Evolutionary conservation across 2,329 filamentous ascomycete species (phyloP).

Genomic region (Fusarium zealandicum): DNA sequence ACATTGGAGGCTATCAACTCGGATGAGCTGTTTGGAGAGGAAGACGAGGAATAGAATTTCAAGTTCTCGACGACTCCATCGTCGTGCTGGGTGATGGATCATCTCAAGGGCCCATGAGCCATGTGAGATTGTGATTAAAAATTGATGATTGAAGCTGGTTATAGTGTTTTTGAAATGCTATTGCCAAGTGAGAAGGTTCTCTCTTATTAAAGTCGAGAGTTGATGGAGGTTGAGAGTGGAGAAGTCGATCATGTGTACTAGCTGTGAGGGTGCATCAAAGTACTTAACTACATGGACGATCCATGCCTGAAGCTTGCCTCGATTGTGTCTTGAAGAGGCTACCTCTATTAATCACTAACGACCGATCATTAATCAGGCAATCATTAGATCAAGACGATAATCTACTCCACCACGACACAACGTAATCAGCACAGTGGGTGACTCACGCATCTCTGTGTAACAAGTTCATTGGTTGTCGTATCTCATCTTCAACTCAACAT

Average conservation of each 20-base stretch:
- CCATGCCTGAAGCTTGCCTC: neutral
- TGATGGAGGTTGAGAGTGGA: neutral
- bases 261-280: too few relatives aligned
- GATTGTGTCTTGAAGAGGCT: neutral
- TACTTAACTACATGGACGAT: too few relatives aligned
- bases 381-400: too few relatives aligned
- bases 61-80: slow-evolving; percentile 47
- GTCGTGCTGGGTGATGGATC: slow-evolving; percentile 44
- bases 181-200: neutral
- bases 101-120: neutral
- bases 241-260: neutral
- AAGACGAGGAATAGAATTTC: slow-evolving; percentile 36
- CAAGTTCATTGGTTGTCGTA: neutral
- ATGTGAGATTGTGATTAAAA: neutral
- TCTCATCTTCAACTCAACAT: neutral
- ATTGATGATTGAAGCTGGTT: neutral
- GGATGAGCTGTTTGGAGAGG: slow-evolving; percentile 42
- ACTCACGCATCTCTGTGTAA: neutral
- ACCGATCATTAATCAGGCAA: too few relatives aligned
- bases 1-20: slow-evolving; percentile 51
- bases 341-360: neutral
- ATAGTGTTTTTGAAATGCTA: neutral
- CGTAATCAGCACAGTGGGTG: neutral
- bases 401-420: too few relatives aligned
- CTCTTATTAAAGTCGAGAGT: neutral